Base-by-base conservation (phyloP, 108 stramenopile genomes). In the Discostella stelligeroides region DNA sequence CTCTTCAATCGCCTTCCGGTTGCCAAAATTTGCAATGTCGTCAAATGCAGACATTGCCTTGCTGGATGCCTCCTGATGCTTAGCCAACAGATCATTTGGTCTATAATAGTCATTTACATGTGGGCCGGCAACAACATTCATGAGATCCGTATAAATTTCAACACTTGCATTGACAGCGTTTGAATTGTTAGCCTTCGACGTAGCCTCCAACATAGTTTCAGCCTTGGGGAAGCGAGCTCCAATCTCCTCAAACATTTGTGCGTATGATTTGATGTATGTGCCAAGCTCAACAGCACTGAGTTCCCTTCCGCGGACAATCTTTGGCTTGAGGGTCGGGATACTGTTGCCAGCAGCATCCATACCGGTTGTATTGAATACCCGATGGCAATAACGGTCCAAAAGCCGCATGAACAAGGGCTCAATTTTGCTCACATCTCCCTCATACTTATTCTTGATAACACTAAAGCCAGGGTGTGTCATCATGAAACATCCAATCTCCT, bases 401-500 rank as follows among this genome's bases (percentile, higher is more conserved):
- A 97, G 73, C n/a, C 70, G 45, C 59, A 95, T 48, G 84, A 99
- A 98, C 21, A 75, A 68, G 14, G 82, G 72, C 34, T 96, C 90
- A 55, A 98, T 91, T 70, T 84, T 82, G 54, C 41, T 65, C 8
- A 96, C 87, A 47, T 94, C 91, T 8, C 99, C 99, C 39, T 82
- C 74, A 72, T 88, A 99, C 50, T 84, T 96, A 79, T 97, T 97
- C 70, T 97, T 97, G 50, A 91, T 90, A 25, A 98, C 98, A 11
- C 82, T 82, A 63, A 94, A 88, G 25, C 98, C 99, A 8, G 99
- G 99, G 83, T 98, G 99, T n/a, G 93, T 89, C 70, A 99, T 78
- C 40, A 90, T 87, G 80, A 85, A 98, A 70, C 95, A 96, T 21
- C 86, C 63, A 18, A 97, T 58, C 46, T 85, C 87, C 56, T 95